A percentile compares a stretch with the other conserved stretches of the same genome.
Evolutionary conservation across 345 rosid genomes (phyloP).

Genomic region (Ceriops tagal): DNA sequence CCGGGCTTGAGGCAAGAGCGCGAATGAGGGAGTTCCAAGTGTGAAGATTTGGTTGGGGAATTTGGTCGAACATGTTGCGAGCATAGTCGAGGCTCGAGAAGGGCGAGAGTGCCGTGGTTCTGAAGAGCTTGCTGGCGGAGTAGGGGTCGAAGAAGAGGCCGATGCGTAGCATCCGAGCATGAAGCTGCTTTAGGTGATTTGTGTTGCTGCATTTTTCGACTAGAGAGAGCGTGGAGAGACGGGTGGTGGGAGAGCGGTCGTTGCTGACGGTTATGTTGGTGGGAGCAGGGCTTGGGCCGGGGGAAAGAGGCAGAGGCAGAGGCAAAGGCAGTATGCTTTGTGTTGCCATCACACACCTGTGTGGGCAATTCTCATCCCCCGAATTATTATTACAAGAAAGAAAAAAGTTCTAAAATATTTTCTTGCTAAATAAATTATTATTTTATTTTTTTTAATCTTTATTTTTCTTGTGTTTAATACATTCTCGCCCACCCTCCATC

Average conservation of each 20-base stretch:
- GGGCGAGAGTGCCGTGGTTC: conserved; percentile 28
- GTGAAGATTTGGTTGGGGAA: conserved; percentile 61
- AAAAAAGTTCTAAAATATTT: no score
- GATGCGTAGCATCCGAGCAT: conserved; percentile 56
- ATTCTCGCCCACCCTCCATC: no score
- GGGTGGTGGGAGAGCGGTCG: conserved; percentile 23
- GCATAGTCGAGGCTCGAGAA: conserved; percentile 61
- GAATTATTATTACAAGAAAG: no score
- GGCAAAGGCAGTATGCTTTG: conserved; percentile 26
- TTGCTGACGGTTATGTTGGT: conserved; percentile 26
- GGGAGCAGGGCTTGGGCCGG: conserved; percentile 26
- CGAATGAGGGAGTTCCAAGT: conserved; percentile 74
- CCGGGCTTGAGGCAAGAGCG: conserved; percentile 51
- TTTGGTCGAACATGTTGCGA: conserved; percentile 63
- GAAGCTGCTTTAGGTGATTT: conserved; percentile 50
- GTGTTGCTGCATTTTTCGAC: conserved; percentile 38
- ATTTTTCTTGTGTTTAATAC: no score
- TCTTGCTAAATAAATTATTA: no score
- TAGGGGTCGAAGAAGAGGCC: conserved; percentile 42
- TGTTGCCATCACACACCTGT: conserved; percentile 22
- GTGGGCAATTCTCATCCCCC: not conserved
- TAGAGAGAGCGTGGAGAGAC: conserved; percentile 28
- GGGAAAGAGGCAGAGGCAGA: conserved; percentile 34
- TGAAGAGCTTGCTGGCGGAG: conserved; percentile 56
- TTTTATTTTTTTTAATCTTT: no score